Conservation (phyloP, 1,284 basidiomycete genomes). For the Ustilago curta region DNA sequence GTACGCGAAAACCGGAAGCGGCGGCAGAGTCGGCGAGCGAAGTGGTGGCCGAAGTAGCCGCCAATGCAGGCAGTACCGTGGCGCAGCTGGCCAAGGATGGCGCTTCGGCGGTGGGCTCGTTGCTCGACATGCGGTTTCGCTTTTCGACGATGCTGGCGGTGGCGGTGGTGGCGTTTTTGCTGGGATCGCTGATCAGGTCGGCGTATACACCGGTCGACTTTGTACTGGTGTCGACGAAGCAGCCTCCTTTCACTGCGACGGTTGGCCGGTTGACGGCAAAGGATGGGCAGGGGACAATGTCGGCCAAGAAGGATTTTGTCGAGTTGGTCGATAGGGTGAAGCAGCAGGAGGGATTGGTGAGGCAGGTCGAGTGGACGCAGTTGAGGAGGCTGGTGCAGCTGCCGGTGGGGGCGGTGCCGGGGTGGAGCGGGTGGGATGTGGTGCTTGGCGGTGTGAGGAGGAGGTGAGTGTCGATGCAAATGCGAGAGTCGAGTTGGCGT, state of each 20-base stretch:
- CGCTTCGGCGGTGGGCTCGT: constrained; percentile 8
- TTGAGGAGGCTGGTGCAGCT: constrained; percentile 38
- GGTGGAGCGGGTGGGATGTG: constrained; percentile 35
- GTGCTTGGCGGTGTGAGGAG: constrained; percentile 43
- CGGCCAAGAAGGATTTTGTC: constrained; percentile 18
- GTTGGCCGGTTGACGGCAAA: constrained; percentile 3
- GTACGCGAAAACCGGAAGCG: background rate
- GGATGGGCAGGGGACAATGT: background rate
- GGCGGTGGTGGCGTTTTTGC: constrained; percentile 86
- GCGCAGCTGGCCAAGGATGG: constrained; percentile 20
- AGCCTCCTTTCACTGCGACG: constrained; percentile 1
- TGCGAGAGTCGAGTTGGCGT: background rate
- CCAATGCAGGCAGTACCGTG: constrained; percentile 28
- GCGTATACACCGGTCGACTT: constrained; percentile 91
- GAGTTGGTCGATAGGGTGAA: constrained; percentile 18
- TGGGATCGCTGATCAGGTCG: constrained; percentile 88
- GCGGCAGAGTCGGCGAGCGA: background rate
- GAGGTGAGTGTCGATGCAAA: background rate
- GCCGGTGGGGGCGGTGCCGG: constrained; percentile 9
- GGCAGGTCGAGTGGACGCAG: constrained; percentile 52
- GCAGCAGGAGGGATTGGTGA: constrained; percentile 18
- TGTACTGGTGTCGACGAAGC: constrained; percentile 71
- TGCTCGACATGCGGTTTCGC: constrained; percentile 25
- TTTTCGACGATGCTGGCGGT: constrained; percentile 74
- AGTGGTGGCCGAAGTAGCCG: constrained; percentile 21